Evolutionary conservation across 2,329 filamentous ascomycete genomes (phyloP).

Genomic region (Xylaria sp.): DNA sequence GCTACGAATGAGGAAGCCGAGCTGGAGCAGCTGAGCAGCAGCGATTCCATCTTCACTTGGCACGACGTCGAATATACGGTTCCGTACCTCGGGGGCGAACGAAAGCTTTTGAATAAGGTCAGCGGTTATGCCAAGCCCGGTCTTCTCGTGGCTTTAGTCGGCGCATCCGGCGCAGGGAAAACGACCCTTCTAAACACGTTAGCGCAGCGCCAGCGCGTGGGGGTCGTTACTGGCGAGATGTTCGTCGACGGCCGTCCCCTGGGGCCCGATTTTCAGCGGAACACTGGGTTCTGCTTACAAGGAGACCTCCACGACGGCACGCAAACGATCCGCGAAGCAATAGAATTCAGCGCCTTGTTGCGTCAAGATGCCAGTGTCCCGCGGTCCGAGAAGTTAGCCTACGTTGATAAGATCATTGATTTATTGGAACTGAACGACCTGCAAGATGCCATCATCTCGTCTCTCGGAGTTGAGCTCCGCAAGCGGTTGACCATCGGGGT

Average conservation of each 20-base stretch:
- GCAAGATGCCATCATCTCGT: constrained; percentile 73
- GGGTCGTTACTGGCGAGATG: constrained; percentile 75
- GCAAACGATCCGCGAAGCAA: constrained; percentile 85
- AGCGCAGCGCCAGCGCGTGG: constrained; percentile 75
- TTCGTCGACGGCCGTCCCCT: constrained; percentile 74
- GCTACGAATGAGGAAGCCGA: constrained; percentile 49
- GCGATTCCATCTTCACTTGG: constrained; percentile 77
- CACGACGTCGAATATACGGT: constrained; percentile 77
- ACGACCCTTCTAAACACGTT: constrained; percentile 82
- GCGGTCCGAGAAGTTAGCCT: constrained; percentile 80
- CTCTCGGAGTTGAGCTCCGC: constrained; percentile 74
- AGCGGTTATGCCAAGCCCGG: constrained; percentile 84
- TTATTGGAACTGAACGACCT: constrained; percentile 78
- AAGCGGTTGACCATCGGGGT: constrained; percentile 80
- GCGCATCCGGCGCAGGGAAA: constrained; percentile 84
- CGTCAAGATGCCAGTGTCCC: constrained; percentile 82
- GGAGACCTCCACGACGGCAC: constrained; percentile 77
- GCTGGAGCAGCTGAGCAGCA: constrained; percentile 62
- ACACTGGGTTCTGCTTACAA: constrained; percentile 78
- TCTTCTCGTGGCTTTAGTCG: constrained; percentile 82
- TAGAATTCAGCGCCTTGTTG: constrained; percentile 82
- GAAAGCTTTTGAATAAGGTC: constrained; percentile 74
- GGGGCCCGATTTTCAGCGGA: constrained; percentile 72
- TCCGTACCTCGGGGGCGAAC: constrained; percentile 70
- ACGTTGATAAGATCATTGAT: constrained; percentile 93